Evolutionary conservation across 768 basidiomycete genomes (phyloP).

Genomic region (Kwoniella heveanensis): DNA sequence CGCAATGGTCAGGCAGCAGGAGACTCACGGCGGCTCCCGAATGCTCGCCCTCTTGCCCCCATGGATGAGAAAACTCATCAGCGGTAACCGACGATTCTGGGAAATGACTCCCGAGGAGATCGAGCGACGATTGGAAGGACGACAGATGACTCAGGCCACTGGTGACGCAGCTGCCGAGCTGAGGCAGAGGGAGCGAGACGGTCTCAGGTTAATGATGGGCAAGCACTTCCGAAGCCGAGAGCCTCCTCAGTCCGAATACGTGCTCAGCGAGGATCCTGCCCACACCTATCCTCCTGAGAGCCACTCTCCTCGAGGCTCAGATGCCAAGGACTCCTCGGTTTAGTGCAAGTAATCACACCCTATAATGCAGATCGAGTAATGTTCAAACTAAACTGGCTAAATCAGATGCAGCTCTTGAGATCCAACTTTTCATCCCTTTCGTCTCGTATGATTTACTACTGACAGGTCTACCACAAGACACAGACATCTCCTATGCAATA

Average conservation of each 20-base stretch:
- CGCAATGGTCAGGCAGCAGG: constrained; percentile 41
- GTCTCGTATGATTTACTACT: no score
- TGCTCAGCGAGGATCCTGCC: neutral
- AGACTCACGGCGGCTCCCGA: constrained; percentile 23
- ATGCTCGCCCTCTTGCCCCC: constrained; percentile 41
- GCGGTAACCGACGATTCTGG: constrained; percentile 46
- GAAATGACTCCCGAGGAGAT: constrained; percentile 47
- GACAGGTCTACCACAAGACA: no score
- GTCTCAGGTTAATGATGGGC: constrained; percentile 40
- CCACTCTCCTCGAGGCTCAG: neutral
- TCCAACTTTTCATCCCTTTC: no score
- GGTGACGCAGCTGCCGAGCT: constrained; percentile 40
- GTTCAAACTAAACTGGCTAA: no score
- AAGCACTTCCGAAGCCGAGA: constrained; percentile 1
- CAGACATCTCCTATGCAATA: no score
- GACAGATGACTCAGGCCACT: constrained; percentile 31
- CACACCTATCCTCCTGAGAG: neutral
- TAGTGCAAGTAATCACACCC: neutral
- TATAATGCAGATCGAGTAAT: constrained; percentile 3
- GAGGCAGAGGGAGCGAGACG: constrained; percentile 43
- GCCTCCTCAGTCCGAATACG: neutral
- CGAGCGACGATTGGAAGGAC: constrained; percentile 39
- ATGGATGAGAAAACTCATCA: constrained; percentile 44
- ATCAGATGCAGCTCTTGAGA: no score
- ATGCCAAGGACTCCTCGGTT: neutral